These are phyloP conservation scores for Stephania japonica DNA, from an alignment of 164 flowering plant genomes.

Conservation along the genomic window DNA sequence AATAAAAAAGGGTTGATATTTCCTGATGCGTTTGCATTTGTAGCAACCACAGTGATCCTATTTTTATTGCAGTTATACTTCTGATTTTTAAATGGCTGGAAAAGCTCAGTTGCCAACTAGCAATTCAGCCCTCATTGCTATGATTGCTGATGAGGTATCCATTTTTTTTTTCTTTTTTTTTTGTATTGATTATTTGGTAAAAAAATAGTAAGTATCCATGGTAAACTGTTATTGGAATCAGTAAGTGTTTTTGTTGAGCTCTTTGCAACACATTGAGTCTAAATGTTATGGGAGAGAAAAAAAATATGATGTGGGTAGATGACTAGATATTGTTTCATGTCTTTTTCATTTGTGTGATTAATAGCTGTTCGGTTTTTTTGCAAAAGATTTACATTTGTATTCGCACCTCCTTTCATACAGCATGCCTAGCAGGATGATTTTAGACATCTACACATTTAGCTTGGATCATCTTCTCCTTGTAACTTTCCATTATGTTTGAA, in stretches of 20 bases:
- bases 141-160: constrained; percentile 88
- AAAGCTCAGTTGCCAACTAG: constrained; percentile 45
- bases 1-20: not conserved
- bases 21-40: not conserved
- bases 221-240: not conserved
- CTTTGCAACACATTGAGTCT: not conserved
- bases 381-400: too few relatives aligned
- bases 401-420: too few relatives aligned
- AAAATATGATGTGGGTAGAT: not conserved
- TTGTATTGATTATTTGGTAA: not conserved
- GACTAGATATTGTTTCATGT: not conserved
- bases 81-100: constrained; percentile 46
- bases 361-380: too few relatives aligned
- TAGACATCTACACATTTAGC: too few relatives aligned
- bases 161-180: too few relatives aligned
- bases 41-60: not conserved
- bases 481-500: too few relatives aligned
- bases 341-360: too few relatives aligned
- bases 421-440: too few relatives aligned
- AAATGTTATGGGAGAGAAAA: not conserved
- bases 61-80: constrained; percentile 12
- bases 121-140: constrained; percentile 73
- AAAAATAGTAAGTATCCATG: not conserved
- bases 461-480: too few relatives aligned
- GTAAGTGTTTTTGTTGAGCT: too few relatives aligned